Base-by-base conservation (phyloP, 108 stramenopile species). In the Cyclotella cryptica region DNA sequence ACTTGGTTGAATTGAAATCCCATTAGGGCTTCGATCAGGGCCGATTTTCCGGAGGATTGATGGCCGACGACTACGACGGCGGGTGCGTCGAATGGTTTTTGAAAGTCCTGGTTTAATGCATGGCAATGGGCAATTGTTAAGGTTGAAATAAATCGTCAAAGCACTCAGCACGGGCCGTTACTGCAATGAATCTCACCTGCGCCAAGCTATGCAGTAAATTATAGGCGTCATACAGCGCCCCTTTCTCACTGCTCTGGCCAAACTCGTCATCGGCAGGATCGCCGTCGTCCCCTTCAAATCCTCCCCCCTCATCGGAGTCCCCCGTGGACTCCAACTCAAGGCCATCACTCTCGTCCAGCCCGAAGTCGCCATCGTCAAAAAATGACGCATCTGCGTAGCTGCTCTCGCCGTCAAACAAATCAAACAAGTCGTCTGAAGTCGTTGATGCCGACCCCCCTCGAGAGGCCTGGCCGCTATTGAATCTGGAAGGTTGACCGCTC, bases 1-100 rank as follows among this genome's bases (percentile, higher is more conserved):
- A 97, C 96, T 81, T 96, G 90, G 83, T 97, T 97, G 85, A 97
- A 97, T 88, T 97, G 97, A 63, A 97, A 97, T 44, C 97, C 97
- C 95, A 97, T 97, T 26, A 97, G 77, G 41, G 97, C 97, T 80
- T 97, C 97, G 69, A 97, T 96, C 54, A 97, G 80, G 64, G 97
- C 95, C 1, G 91, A 93, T 85, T 97, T 97, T 52, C 97, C 97
- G 45, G 91, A 89, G 59, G 94, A 94, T 69, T 97, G 97, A 69
- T 96, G 94, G 13, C 97, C 97, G 24, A 97, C 95, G 9, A 97
- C 95, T 22, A 97, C 91, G 27, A 97, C 95, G 19, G 97, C 95
- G 15, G 97, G 95, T n/a, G 94, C 92, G 71, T 97, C 97, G 77
- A 97, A 97, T 43, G 95, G 95, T 76, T 97, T 97, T 70, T 93